Evolutionary conservation across 495 filamentous ascomycete genomes (phyloP), one percentile per base, ranked within the genome.

Genomic region (Aspergillus steynii): DNA sequence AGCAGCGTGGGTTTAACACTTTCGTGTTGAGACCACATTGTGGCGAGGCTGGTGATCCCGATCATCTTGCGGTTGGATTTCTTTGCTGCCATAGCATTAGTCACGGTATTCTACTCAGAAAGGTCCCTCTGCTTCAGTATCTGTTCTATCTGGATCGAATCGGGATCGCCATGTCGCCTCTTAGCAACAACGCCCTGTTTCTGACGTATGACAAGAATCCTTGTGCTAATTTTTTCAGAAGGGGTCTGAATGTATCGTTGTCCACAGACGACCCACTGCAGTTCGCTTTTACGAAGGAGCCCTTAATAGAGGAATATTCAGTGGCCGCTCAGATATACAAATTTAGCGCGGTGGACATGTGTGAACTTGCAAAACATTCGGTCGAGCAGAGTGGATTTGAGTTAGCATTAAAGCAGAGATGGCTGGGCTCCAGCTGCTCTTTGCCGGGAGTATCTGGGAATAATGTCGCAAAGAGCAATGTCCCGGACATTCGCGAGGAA

Each of bases 281-380:
- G 72, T 98, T 99, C 71, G 95, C 95, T 7, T 99, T 97, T 73
- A 99, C 95, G 29, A 98, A 97, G 72, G 95, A 99, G 71, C 95
- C 95, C 28, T 77, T 99, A 50, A 99, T 99, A 65, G 95, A 99
- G 73, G 95, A 99, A 70, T 99, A 99, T 65, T 91, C 93, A 1
- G 95, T 99, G 25, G 95, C 95, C 26, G 95, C 95, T 10, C 95
- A 99, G 75, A 99, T 99, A 52, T 99, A 97, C 77, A 97, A 97
- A 75, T 85, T 99, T 28, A 96, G 88, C 72, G 91, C 93, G 20
- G 94, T 97, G 5, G 95, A 99, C 72, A 99, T 99, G 95, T 98
- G 96, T 69, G 95, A 99, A 76, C 79, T 99, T 37, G 95, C 95
- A 4, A 96, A 94, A 74, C 93, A 97, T 74, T 96, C 92, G 14